phyloP scores from a whole-genome alignment of 2,329 filamentous ascomycete species.

The Cadophora malorum region DNA sequence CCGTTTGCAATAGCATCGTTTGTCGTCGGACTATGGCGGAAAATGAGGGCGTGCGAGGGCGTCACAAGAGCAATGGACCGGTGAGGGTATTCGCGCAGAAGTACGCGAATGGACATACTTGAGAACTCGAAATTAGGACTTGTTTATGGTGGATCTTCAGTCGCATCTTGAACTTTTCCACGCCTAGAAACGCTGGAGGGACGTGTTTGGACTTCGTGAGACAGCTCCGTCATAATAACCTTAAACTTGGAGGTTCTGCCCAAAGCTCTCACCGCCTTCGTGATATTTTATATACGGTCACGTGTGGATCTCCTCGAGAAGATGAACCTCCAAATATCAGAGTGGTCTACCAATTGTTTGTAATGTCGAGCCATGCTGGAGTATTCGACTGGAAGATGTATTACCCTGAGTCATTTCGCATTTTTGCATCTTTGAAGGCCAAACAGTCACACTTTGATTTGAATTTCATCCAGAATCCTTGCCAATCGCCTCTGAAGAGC shows the following conservation, averaged over 20 bases:
- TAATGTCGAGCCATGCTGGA: not conserved
- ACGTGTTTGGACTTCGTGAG: slow-evolving; percentile 6
- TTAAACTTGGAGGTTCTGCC: slow-evolving; percentile 13
- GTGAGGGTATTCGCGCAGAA: slow-evolving; percentile 80
- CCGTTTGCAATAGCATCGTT: slow-evolving; percentile 65
- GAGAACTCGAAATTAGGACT: slow-evolving; percentile 15
- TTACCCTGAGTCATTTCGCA: no score
- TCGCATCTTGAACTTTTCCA: slow-evolving; percentile 31
- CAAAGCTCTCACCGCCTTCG: not conserved
- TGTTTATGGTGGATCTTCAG: slow-evolving; percentile 10
- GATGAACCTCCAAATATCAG: not conserved
- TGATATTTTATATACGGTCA: not conserved
- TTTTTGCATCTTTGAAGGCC: no score
- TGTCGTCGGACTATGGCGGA: slow-evolving; percentile 76
- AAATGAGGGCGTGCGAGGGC: slow-evolving; percentile 78
- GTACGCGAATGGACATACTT: slow-evolving; percentile 46
- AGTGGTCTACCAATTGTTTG: not conserved
- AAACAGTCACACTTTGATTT: not conserved
- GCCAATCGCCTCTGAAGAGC: no score
- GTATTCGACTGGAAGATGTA: no score
- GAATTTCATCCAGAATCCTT: not conserved
- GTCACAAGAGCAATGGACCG: slow-evolving; percentile 88
- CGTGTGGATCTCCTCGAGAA: not conserved
- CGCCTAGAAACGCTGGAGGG: slow-evolving; percentile 3
- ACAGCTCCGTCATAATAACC: slow-evolving; percentile 16